A percentile compares a stretch with the other conserved stretches of the same genome.
phyloP scores from a whole-genome alignment of 441 rosid species.

The Syzygium syzygioides region DNA sequence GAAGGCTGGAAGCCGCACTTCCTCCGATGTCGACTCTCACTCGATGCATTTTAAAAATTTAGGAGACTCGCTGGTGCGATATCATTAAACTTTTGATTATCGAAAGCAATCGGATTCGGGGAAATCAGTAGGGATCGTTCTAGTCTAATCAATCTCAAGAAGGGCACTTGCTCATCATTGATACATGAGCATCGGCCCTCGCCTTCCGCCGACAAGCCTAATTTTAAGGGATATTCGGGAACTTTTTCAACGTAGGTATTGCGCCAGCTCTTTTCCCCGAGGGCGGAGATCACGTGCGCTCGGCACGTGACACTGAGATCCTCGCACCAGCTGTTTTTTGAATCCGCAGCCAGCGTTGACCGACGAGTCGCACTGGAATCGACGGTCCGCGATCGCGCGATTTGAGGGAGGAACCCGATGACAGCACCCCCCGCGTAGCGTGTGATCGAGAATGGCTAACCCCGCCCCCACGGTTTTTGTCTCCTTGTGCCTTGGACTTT shows the following conservation, averaged over 20 bases:
- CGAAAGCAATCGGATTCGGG: background rate
- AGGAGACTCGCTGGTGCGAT: no score
- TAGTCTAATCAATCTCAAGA: background rate
- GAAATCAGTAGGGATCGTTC: background rate
- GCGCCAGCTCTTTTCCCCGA: background rate
- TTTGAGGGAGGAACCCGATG: background rate
- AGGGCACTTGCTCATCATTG: background rate
- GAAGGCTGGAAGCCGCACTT: background rate
- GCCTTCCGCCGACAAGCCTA: background rate
- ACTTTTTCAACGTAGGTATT: background rate
- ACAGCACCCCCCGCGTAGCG: background rate
- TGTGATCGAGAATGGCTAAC: background rate
- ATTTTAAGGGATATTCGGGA: background rate
- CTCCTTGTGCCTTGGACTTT: background rate
- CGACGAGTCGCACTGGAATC: background rate
- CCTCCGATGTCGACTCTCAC: conserved; percentile 9
- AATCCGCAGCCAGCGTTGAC: background rate
- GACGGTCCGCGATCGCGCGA: background rate
- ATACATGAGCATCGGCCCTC: background rate
- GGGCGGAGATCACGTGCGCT: background rate
- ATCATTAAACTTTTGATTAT: background rate
- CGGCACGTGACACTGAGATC: background rate
- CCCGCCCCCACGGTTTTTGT: background rate
- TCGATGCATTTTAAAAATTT: background rate
- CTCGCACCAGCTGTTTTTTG: background rate